Conservation (phyloP, 176 grass and related monocot species). For the Melocanna baccifera region DNA sequence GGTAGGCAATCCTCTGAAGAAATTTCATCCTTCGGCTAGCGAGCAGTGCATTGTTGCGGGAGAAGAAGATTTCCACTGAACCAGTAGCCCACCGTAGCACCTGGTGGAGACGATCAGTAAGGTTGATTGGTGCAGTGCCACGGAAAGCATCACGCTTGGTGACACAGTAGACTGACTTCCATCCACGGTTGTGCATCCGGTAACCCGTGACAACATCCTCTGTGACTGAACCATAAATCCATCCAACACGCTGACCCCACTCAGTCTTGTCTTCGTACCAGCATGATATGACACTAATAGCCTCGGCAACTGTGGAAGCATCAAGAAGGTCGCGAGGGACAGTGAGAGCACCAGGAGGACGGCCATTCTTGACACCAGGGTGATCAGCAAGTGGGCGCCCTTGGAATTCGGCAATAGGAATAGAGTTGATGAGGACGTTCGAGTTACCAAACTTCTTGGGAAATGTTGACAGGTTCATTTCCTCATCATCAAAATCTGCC, state of each 20-base stretch:
- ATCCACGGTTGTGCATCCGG: slow-evolving; percentile 97
- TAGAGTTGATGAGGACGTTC: slow-evolving; percentile 75
- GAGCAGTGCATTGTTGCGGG: slow-evolving; percentile 83
- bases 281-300: slow-evolving; percentile 93
- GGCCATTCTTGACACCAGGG: slow-evolving; percentile 87
- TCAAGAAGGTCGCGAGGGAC: slow-evolving; percentile 87
- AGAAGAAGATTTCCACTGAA: slow-evolving; percentile 98
- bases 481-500: slow-evolving; percentile 81
- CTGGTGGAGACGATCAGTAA: slow-evolving; percentile 95
- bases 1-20: slow-evolving; percentile 80
- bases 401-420: slow-evolving; percentile 92
- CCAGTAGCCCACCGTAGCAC: slow-evolving; percentile 97
- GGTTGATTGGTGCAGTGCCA: slow-evolving; percentile 89
- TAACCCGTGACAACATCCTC: slow-evolving; percentile 99
- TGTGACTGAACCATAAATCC: slow-evolving; percentile 98
- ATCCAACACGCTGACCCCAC: slow-evolving; percentile 92
- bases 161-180: slow-evolving; percentile 97
- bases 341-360: slow-evolving; percentile 74
- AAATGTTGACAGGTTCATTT: slow-evolving; percentile 86
- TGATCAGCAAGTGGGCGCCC: slow-evolving; percentile 95
- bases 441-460: slow-evolving; percentile 98
- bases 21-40: slow-evolving; percentile 85
- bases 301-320: slow-evolving; percentile 88
- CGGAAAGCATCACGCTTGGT: slow-evolving; percentile 96
- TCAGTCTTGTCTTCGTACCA: slow-evolving; percentile 99